Percentiles rank a stretch among this genome's conserved stretches.
Evolutionary conservation across 2,329 filamentous ascomycete genomes (phyloP).

Genomic region (Colletotrichum orchidophilum): DNA sequence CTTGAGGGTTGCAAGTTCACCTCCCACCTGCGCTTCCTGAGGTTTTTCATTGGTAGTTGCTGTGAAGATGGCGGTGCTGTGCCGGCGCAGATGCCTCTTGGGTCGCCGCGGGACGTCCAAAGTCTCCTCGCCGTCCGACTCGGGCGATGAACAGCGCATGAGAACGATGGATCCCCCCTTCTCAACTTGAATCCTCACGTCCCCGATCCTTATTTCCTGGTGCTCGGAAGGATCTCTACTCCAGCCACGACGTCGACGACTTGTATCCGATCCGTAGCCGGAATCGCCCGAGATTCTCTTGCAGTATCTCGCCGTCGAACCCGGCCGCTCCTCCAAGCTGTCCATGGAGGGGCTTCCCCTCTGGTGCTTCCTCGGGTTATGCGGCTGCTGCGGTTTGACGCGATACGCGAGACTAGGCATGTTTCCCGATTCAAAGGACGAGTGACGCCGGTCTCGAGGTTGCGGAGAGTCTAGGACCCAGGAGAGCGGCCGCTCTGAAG

Average conservation of each 20-base stretch:
- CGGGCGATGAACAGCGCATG: neutral
- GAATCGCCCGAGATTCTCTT: conserved; percentile 20
- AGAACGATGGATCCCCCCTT: neutral
- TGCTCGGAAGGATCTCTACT: neutral
- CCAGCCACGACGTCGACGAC: neutral
- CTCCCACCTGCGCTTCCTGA: too few relatives aligned
- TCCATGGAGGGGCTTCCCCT: conserved; percentile 6
- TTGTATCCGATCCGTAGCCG: conserved; percentile 14
- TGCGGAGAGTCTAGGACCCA: neutral
- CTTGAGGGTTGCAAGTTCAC: neutral
- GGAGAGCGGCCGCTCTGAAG: neutral
- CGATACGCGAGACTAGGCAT: conserved; percentile 1
- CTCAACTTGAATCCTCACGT: neutral
- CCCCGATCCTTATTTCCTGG: too few relatives aligned
- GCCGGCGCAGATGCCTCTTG: neutral
- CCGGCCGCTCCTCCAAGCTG: neutral
- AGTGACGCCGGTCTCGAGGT: neutral
- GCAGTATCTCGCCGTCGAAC: neutral
- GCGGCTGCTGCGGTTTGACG: neutral
- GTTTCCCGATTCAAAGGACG: neutral
- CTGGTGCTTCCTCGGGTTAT: conserved; percentile 5
- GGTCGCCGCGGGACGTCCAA: neutral
- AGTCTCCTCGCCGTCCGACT: neutral
- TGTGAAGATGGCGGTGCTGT: neutral
- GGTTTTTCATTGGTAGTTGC: neutral